Conservation (phyloP, 352 stramenopile genomes). For the Globisporangium polare region DNA sequence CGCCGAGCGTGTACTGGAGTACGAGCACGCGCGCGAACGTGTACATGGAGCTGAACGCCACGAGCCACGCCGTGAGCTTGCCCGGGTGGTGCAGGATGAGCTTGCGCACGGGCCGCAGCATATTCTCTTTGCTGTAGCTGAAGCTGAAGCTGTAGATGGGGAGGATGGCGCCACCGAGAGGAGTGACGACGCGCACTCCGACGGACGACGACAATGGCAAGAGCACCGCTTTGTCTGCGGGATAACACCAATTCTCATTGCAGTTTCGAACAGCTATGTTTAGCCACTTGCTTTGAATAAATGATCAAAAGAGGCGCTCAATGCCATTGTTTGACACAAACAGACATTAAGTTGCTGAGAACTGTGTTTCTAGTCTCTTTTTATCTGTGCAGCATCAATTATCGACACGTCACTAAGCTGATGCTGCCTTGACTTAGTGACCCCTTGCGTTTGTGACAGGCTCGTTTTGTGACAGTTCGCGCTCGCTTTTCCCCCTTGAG, state of each 20-base stretch:
- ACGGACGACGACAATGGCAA: background rate
- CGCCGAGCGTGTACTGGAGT: constrained; percentile 45
- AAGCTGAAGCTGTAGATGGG: background rate
- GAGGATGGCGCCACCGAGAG: background rate
- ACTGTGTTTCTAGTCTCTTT: background rate
- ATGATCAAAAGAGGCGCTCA: too few relatives aligned
- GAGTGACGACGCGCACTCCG: background rate
- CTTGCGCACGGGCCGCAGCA: constrained; percentile 40
- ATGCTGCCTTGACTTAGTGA: background rate
- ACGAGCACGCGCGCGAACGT: constrained; percentile 64
- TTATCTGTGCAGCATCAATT: background rate
- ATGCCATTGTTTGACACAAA: too few relatives aligned
- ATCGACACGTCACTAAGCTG: background rate
- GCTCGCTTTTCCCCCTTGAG: background rate
- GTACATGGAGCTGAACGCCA: constrained; percentile 60
- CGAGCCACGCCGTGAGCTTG: constrained; percentile 41
- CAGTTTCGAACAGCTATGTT: background rate
- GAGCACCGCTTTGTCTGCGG: background rate
- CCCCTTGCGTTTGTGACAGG: background rate
- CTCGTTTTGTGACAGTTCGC: background rate
- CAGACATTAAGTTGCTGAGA: background rate
- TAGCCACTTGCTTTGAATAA: background rate
- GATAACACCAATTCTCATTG: background rate
- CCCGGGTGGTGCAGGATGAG: constrained; percentile 56
- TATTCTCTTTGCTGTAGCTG: background rate